phyloP scores from a whole-genome alignment of 768 basidiomycete species.

The Calocera viscosa region DNA sequence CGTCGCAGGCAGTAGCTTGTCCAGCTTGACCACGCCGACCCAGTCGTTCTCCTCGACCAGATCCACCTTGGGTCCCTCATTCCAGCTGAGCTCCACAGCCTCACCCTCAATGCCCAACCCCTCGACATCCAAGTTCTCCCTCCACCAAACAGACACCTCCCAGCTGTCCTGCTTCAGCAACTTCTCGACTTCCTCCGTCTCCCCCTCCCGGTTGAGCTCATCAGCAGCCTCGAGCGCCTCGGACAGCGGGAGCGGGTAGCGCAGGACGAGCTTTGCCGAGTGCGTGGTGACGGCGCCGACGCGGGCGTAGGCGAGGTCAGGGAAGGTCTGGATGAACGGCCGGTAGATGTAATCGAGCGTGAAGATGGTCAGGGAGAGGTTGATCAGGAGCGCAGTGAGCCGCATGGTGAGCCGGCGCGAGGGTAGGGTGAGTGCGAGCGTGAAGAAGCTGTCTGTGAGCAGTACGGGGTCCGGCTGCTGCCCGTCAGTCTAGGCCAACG shows the following conservation, averaged over 20 bases:
- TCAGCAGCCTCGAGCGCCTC: conserved; percentile 14
- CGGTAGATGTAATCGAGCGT: conserved; percentile 40
- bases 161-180: conserved; percentile 13
- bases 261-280: conserved; percentile 48
- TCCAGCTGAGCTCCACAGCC: conserved; percentile 34
- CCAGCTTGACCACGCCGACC: conserved; percentile 42
- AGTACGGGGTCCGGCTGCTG: not conserved
- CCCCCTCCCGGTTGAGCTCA: conserved; percentile 11
- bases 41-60: conserved; percentile 42
- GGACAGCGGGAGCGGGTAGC: conserved; percentile 36
- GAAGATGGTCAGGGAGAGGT: conserved; percentile 29
- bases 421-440: conserved; percentile 4
- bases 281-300: conserved; percentile 59
- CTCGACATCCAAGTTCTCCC: conserved; percentile 34
- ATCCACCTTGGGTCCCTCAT: conserved; percentile 40
- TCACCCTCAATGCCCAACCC: conserved; percentile 22
- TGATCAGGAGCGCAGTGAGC: conserved; percentile 26
- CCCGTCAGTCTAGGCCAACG: not conserved
- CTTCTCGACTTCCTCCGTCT: conserved; percentile 15
- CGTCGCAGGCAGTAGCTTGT: conserved; percentile 55
- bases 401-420: conserved; percentile 15
- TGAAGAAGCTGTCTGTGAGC: not conserved
- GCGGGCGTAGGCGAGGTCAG: conserved; percentile 49
- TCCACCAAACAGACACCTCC: conserved; percentile 24
- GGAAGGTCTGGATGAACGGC: conserved; percentile 45